Evolutionary conservation across 129 eudicot genomes (phyloP).

Genomic region (Solidago caesia): DNA sequence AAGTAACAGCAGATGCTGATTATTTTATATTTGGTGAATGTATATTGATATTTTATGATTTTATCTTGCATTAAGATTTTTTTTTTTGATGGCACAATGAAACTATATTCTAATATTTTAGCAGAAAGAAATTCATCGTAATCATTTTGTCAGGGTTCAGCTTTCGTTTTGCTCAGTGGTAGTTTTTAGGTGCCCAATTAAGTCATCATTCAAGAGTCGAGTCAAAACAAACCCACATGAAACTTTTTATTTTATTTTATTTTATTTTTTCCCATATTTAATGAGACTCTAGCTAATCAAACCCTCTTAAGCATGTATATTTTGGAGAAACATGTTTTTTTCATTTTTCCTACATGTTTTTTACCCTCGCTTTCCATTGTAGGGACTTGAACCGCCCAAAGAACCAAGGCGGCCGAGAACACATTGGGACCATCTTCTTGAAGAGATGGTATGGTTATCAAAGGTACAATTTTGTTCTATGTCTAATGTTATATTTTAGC

Average conservation of each 20-base stretch:
- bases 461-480: conserved; percentile 49
- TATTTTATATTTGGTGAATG: not conserved
- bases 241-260: not conserved
- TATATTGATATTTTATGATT: too few species aligned
- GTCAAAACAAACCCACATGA: not conserved
- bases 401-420: conserved; percentile 94
- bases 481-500: not conserved
- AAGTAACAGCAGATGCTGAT: conserved; percentile 10
- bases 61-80: not conserved
- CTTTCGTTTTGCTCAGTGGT: not conserved
- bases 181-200: not conserved
- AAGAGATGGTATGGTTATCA: conserved; percentile 98
- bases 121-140: not conserved
- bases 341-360: conserved; percentile 8
- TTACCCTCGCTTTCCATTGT: conserved; percentile 14
- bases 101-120: not conserved
- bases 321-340: conserved; percentile 5
- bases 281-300: not conserved
- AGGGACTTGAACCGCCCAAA: conserved; percentile 98
- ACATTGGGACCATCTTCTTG: conserved; percentile 99
- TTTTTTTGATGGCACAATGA: too few species aligned
- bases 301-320: not conserved
- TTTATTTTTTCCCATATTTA: not conserved
- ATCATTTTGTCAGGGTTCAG: not conserved
- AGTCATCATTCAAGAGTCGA: not conserved